phyloP scores from a whole-genome alignment of 2,329 filamentous ascomycete species.

The Cladorrhinum sp. region DNA sequence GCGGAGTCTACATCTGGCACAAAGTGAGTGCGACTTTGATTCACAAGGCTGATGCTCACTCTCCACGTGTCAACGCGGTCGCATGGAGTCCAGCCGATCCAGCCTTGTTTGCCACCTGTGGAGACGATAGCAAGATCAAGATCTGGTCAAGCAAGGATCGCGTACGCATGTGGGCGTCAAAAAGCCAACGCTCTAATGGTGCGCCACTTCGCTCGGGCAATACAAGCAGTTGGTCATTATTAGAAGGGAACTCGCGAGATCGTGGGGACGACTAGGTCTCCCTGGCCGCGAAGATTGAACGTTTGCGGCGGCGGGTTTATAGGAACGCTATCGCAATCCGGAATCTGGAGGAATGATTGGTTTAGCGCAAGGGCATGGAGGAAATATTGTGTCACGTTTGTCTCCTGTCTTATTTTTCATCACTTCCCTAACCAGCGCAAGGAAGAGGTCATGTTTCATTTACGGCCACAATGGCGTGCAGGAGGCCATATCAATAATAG shows the following conservation, averaged over 20 bases:
- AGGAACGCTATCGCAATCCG: too few relatives aligned
- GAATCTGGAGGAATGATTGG: not conserved
- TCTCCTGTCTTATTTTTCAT: not conserved
- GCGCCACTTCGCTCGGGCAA: not conserved
- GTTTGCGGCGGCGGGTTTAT: too few relatives aligned
- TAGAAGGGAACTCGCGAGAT: not conserved
- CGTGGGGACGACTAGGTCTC: not conserved
- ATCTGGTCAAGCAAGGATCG: constrained; percentile 43
- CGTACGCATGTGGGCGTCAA: not conserved
- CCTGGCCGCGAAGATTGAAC: too few relatives aligned
- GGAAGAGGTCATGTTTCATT: not conserved
- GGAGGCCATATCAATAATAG: not conserved
- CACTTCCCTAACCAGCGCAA: not conserved
- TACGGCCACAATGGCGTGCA: not conserved
- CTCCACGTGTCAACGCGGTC: constrained; percentile 77
- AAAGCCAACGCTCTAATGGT: not conserved
- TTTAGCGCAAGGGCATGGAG: not conserved
- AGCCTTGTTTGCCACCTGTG: constrained; percentile 83
- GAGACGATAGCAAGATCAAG: constrained; percentile 79
- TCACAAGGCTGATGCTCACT: constrained; percentile 72
- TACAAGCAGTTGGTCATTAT: not conserved
- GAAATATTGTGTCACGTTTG: not conserved
- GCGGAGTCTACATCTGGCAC: constrained; percentile 83
- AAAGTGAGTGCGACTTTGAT: constrained; percentile 75
- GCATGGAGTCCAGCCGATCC: constrained; percentile 84